Evolutionary conservation across 768 basidiomycete species (phyloP).

Genomic region (Roridomyces roridus): DNA sequence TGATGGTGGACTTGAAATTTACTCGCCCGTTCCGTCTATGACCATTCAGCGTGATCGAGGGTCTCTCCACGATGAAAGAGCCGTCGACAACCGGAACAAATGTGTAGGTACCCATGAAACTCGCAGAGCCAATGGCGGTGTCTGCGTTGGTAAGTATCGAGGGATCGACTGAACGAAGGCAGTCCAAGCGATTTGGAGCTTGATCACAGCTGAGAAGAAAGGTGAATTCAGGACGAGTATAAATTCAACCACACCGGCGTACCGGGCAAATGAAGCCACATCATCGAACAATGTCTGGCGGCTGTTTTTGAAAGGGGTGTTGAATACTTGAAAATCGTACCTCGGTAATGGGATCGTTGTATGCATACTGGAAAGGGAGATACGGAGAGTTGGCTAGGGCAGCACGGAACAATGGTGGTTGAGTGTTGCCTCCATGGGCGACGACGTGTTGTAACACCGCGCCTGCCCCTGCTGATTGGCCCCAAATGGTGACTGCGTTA

Average conservation of each 20-base stretch:
- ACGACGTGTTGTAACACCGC: conserved; percentile 38
- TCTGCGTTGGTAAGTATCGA: conserved; percentile 30
- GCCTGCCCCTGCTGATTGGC: conserved; percentile 33
- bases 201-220: conserved; percentile 20
- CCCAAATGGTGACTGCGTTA: conserved; percentile 41
- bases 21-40: conserved; percentile 36
- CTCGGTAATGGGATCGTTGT: conserved; percentile 33
- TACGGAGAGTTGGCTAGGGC: conserved; percentile 36
- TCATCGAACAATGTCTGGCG: no score
- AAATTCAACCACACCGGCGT: no score
- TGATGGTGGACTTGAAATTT: no score
- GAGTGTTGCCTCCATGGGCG: no score
- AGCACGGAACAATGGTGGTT: conserved; percentile 32
- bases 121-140: conserved; percentile 24
- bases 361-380: conserved; percentile 36
- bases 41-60: conserved; percentile 31
- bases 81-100: conserved; percentile 43
- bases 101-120: conserved; percentile 33
- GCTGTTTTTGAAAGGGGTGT: no score
- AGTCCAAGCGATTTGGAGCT: conserved; percentile 1
- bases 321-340: no score
- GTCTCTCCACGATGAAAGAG: conserved; percentile 34
- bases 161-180: conserved; percentile 21
- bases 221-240: no score
- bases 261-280: no score